Evolutionary conservation across 225 moss, liverwort and hornwort genomes (phyloP).

Genomic region (Climacium dendroides): DNA sequence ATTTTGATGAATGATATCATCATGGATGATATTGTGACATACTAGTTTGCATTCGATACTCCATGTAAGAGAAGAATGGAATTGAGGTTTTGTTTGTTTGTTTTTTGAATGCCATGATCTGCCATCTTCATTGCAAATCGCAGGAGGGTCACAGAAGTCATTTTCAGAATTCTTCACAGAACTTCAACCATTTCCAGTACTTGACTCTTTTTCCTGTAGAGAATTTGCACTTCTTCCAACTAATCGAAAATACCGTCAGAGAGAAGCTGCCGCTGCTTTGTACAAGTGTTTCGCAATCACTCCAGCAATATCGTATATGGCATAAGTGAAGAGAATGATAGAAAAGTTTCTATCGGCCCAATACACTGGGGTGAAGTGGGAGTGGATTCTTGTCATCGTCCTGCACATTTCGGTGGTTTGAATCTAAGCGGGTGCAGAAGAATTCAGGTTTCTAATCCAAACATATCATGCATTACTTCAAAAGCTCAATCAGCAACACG

Average conservation of each 20-base stretch:
- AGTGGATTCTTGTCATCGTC: not conserved
- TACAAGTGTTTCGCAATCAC: not conserved
- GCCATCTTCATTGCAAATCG: not conserved
- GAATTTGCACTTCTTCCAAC: not conserved
- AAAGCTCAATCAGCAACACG: not conserved
- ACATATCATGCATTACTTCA: not conserved
- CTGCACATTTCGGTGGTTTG: not conserved
- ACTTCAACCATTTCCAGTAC: not conserved
- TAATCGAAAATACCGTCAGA: not conserved
- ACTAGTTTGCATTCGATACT: no score
- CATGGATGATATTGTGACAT: no score
- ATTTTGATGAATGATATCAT: no score
- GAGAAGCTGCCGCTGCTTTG: not conserved
- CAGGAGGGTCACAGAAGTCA: not conserved
- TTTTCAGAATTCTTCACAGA: not conserved
- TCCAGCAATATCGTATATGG: not conserved
- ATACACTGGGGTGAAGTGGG: not conserved
- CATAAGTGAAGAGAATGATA: not conserved
- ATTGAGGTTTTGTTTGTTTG: not conserved
- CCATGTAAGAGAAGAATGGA: not conserved
- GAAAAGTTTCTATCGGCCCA: not conserved
- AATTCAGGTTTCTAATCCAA: not conserved
- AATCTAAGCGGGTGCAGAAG: not conserved
- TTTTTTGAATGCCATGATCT: not conserved
- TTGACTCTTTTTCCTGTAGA: not conserved